Evolutionary conservation across 176 grass and related monocot genomes (phyloP), one percentile per base, ranked within the genome.

Genomic region (Oryza longistaminata): DNA sequence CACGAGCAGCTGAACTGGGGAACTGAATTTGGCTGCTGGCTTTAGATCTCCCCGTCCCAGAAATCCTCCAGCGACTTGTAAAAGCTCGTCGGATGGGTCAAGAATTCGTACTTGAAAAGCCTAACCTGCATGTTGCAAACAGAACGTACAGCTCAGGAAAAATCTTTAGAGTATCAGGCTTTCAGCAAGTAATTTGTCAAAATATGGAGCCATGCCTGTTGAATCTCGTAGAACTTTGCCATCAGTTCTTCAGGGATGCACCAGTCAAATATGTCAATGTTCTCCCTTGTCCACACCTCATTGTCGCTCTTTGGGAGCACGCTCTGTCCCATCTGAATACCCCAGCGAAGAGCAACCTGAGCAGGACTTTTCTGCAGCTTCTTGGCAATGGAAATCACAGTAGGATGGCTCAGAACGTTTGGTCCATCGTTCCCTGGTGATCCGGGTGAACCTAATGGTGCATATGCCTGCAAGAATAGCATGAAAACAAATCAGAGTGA

Each of bases 391-490:
- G 76, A 66, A 27, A 78, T 7, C 31, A 88, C 40, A 11, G 42
- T 8, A 17, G 78, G 81, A 31, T 92, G 67, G 35, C 40, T 46
- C 13, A 92, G 76, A 21, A 92, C 62, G 21, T 78, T 66, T 5
- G 75, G 80, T 11, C 82, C 71, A 2, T 85, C 39, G 0, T 82
- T 83, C 60, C 86, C 68, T 25, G 81, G 69, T 17, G 90, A 81
- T 19, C 86, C 90, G 34, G 86, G 82, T 6, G 90, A 92, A 45
- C 90, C 90, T 22, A 92, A 5, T 1, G 86, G 86, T 6, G 90
- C 75, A 34, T 88, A 92, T 37, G 77, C 90, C 82, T 92, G 44
- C 85, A 70, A 81, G 50, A 79, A 6, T 37, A 37, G 12, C 46
- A 12, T 0, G 17, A 16, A 10, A 14, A 11, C 35, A 31, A 19